A percentile compares a stretch with the other conserved stretches of the same genome.
These are phyloP conservation scores for Chaetomium sp. DNA, from an alignment of 2,329 filamentous ascomycete species.

Conservation along the genomic window DNA sequence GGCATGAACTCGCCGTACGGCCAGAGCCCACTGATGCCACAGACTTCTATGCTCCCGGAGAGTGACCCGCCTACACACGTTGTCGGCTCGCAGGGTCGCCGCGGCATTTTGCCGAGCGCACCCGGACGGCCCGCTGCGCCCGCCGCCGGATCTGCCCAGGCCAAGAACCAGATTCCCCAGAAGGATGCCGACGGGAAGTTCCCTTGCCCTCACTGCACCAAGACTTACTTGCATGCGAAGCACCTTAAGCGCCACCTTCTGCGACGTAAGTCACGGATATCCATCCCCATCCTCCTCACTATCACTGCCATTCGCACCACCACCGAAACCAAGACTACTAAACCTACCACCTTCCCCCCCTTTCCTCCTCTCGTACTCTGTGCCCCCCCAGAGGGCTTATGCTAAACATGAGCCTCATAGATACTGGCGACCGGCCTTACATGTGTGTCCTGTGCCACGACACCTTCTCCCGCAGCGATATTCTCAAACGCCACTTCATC, in stretches of 20 bases:
- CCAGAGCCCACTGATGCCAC: constrained; percentile 49
- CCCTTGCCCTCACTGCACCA: constrained; percentile 95
- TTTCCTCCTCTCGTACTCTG: background rate
- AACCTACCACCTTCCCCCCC: too few relatives aligned
- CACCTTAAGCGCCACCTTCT: constrained; percentile 94
- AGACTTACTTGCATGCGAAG: constrained; percentile 96
- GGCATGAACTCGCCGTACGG: constrained; percentile 56
- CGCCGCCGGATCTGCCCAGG: constrained; percentile 57
- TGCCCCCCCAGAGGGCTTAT: constrained; percentile 16
- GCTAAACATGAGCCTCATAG: constrained; percentile 39
- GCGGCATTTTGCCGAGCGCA: constrained; percentile 86
- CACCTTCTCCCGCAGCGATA: constrained; percentile 96
- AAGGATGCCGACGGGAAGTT: constrained; percentile 98
- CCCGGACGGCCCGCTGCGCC: constrained; percentile 77
- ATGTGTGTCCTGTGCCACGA: constrained; percentile 97
- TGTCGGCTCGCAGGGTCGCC: constrained; percentile 86
- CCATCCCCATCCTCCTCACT: too few relatives aligned
- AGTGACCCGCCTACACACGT: constrained; percentile 75
- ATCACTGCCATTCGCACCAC: too few relatives aligned
- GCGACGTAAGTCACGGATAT: constrained; percentile 65
- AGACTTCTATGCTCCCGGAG: constrained; percentile 49
- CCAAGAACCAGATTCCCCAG: constrained; percentile 79
- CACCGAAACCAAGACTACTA: too few relatives aligned
- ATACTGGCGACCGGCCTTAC: constrained; percentile 96
- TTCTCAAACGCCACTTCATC: constrained; percentile 97